Conservation (phyloP, 495 filamentous ascomycete species). For the Penicillium longicatenatum region DNA sequence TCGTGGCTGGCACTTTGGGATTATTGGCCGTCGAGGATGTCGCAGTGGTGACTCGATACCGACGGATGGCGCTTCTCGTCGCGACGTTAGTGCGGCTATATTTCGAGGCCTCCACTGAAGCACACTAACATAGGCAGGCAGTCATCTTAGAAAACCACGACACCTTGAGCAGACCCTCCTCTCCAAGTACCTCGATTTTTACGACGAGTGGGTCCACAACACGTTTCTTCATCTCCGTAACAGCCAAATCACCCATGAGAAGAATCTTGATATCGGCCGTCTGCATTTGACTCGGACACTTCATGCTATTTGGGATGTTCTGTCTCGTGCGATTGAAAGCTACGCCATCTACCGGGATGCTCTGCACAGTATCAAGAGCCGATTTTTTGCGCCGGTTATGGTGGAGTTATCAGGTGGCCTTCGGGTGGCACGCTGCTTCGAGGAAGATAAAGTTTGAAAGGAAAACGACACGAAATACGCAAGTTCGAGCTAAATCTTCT, state of each 20-base stretch:
- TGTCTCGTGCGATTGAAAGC: constrained; percentile 21
- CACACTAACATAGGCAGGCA: constrained; percentile 2
- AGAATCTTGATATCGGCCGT: constrained; percentile 12
- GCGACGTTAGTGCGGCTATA: constrained; percentile 24
- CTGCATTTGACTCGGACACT: constrained; percentile 16
- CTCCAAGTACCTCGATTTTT: constrained; percentile 25
- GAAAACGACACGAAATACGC: not conserved
- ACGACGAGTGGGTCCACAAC: constrained; percentile 32
- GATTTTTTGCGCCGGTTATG: constrained; percentile 13
- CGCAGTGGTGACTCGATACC: constrained; percentile 14
- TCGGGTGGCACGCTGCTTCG: not conserved
- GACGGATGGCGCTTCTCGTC: constrained; percentile 19
- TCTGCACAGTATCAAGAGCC: constrained; percentile 13
- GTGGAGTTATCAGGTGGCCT: not conserved
- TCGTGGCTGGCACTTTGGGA: constrained; percentile 12
- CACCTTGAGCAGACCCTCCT: constrained; percentile 28
- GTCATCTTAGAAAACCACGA: constrained; percentile 26
- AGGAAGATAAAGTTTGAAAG: not conserved
- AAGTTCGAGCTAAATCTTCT: not conserved
- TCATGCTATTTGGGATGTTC: constrained; percentile 23
- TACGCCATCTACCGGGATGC: constrained; percentile 17
- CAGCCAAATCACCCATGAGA: constrained; percentile 17
- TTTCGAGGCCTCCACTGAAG: not conserved
- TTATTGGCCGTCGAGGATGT: not conserved
- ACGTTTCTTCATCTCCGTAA: constrained; percentile 25